Base-by-base conservation (phyloP, 139 green algal genomes). In the Tetradesmus lagerheimii region DNA sequence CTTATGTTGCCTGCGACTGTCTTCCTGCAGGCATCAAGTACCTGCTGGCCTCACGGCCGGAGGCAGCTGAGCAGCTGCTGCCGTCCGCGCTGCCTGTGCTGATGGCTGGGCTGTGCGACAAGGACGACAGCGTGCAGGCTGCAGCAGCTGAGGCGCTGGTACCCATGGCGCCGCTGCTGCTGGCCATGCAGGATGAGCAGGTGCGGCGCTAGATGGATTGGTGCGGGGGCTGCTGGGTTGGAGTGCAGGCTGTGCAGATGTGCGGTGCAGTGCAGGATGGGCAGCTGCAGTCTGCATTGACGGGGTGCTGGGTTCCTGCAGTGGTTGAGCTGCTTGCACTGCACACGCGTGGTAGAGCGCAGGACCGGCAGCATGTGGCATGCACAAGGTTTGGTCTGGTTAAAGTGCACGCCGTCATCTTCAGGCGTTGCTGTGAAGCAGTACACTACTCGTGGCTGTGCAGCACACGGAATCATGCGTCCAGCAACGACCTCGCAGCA, bases 101-200 rank as follows among this genome's bases (percentile, higher is more conserved):
- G 45, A 80, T 95, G 25, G 18, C 43, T 0, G 96, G 94, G 0
- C 89, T 99, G 57, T 53, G 94, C 64, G 98, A 99, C 91, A 67
- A 35, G 1, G 96, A 98, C 66, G 98, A 99, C 90, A 97, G 99
- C 90, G 97, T 99, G 83, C 93, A 96, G n/a, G 96, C 96, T 18
- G 97, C 98, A 57, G 97, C 97, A 11, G 98, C 98, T 15, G 97
- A 99, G 37, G 97, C 97, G 29, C 92, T 99, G 57, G 91, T 98
- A 84, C 97, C 98, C 0, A 90, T 96, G 43, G 96, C 96, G 15
- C 53, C 50, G 2, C 43, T 83, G 41, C 92, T 99, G 77, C 37
- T 85, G 37, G 25, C 50, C 11, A 74, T 89, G 84, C 50, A 34
- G 39, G 75, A 85, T n/a, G 74, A 85, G n/a, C 27, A 85, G 86